Base-by-base conservation (phyloP, 2,329 filamentous ascomycete species). In the Neofusicoccum ribis region DNA sequence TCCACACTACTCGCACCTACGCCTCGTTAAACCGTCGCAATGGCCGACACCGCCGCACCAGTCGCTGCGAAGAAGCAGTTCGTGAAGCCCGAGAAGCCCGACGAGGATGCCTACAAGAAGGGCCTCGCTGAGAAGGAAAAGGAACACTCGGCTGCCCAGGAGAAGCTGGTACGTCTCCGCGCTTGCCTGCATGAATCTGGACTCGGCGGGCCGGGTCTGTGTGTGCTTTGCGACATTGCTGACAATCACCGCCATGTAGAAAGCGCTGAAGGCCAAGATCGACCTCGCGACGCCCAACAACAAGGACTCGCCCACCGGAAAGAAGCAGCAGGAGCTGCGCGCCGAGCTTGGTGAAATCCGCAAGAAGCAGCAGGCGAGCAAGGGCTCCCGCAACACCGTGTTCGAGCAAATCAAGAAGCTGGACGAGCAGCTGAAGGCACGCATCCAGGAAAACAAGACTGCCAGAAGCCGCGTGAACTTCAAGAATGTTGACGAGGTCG, bases 331-430 rank as follows among this genome's bases (percentile, higher is more conserved):
- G 78, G 92, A 97, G 79, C 88, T 98, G 70, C 90, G 92, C 73
- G 83, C 88, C 63, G 88, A 98, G 81, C 86, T 93, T 73, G 90
- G 89, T 76, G 86, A 90, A 70, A 97, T 99, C 79, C 90, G 91
- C 68, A 86, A 89, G 78, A 90, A 95, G 82, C 95, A 98, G 82
- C 89, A 89, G 71, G 89, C 88, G 67, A 91, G 92, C 83, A 99
- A 99, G 85, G 86, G 88, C 66, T 88, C 90, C 63, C 91, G 93
- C 64, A 86, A 85, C 72, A 85, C 86, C 75, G 89, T 93, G 78
- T 86, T 92, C 73, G 93, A 97, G 73, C 92, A 96, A 82, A 91
- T 97, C 82, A 96, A 95, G 86, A 89, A 89, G 71, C 88, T 97
- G 67, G 93, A 98, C 72, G 90, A 93, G 76, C 91, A 93, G 77